phyloP scores from a whole-genome alignment of 805 yeast species.

The Ogataea paraovalis region DNA sequence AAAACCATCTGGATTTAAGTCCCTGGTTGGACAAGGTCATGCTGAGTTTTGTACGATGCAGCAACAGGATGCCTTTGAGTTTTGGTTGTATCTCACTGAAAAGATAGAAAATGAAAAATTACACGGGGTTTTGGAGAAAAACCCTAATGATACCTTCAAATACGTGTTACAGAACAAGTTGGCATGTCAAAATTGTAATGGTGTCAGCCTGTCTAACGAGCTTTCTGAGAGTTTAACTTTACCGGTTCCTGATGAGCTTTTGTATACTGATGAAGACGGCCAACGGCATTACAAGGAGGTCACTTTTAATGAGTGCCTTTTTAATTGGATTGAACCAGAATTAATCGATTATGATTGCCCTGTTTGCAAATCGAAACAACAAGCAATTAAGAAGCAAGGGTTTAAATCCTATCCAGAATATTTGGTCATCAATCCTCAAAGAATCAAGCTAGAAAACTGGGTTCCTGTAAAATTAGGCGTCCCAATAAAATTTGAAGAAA shows the following conservation, averaged over 20 bases:
- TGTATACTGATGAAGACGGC: slow-evolving; percentile 39
- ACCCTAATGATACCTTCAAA: slow-evolving; percentile 55
- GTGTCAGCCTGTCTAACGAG: slow-evolving; percentile 55
- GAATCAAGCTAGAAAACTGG: slow-evolving; percentile 87
- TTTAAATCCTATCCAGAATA: slow-evolving; percentile 67
- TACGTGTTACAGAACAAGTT: slow-evolving; percentile 65
- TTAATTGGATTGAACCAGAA: slow-evolving; percentile 43
- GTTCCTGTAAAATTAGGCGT: slow-evolving; percentile 78
- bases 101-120: slow-evolving; percentile 50
- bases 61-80: slow-evolving; percentile 96
- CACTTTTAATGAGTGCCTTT: slow-evolving; percentile 46
- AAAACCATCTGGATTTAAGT: slow-evolving; percentile 71
- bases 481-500: slow-evolving; percentile 49
- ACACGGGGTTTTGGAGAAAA: slow-evolving; percentile 26
- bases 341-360: slow-evolving; percentile 62
- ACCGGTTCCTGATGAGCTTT: slow-evolving; percentile 44
- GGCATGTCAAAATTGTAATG: slow-evolving; percentile 51
- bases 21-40: slow-evolving; percentile 72
- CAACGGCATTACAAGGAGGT: slow-evolving; percentile 46
- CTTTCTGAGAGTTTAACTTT: slow-evolving; percentile 62
- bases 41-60: slow-evolving; percentile 78
- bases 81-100: slow-evolving; percentile 63
- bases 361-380: slow-evolving; percentile 38
- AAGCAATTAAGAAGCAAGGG: slow-evolving; percentile 40
- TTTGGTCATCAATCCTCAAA: slow-evolving; percentile 66